These are phyloP conservation scores for Jamesozyma piceae DNA, from an alignment of 805 yeast genomes.

Conservation along the genomic window DNA sequence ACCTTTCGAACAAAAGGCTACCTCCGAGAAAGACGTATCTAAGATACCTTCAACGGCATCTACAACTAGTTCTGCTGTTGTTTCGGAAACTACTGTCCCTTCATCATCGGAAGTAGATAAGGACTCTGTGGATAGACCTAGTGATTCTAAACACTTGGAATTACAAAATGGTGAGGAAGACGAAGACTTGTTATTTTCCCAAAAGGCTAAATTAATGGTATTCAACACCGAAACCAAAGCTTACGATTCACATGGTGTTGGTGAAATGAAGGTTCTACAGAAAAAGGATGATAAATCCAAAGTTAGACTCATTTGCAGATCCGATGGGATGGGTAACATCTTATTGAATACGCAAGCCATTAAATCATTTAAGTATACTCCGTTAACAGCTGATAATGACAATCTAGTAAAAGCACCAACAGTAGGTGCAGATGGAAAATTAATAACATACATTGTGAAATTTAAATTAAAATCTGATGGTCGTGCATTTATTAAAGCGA, in stretches of 20 bases:
- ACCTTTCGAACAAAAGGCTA: slow-evolving; percentile 26
- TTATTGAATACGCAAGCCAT: slow-evolving; percentile 58
- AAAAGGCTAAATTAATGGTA: slow-evolving; percentile 63
- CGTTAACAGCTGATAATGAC: slow-evolving; percentile 47
- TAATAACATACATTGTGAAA: slow-evolving; percentile 60
- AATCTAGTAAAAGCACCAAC: slow-evolving; percentile 59
- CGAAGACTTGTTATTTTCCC: slow-evolving; percentile 54
- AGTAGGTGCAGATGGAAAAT: slow-evolving; percentile 43
- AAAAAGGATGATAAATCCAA: slow-evolving; percentile 47
- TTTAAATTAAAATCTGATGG: slow-evolving; percentile 48
- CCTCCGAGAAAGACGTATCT: slow-evolving; percentile 9
- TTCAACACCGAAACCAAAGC: slow-evolving; percentile 42
- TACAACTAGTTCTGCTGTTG: slow-evolving; percentile 14
- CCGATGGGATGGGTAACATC: slow-evolving; percentile 81
- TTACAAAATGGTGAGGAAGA: slow-evolving; percentile 77
- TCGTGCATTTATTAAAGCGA: slow-evolving; percentile 25
- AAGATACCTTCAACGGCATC: slow-evolving; percentile 18
- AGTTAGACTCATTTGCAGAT: slow-evolving; percentile 65
- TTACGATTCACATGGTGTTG: slow-evolving; percentile 65
- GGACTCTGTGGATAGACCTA: slow-evolving; percentile 31
- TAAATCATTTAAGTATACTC: slow-evolving; percentile 48
- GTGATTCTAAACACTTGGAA: slow-evolving; percentile 33
- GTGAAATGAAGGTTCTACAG: slow-evolving; percentile 66
- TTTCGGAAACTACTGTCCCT: not conserved
- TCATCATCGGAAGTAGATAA: slow-evolving; percentile 33